phyloP scores from a whole-genome alignment of 108 stramenopile genomes.

The Skeletonema marinoi region DNA sequence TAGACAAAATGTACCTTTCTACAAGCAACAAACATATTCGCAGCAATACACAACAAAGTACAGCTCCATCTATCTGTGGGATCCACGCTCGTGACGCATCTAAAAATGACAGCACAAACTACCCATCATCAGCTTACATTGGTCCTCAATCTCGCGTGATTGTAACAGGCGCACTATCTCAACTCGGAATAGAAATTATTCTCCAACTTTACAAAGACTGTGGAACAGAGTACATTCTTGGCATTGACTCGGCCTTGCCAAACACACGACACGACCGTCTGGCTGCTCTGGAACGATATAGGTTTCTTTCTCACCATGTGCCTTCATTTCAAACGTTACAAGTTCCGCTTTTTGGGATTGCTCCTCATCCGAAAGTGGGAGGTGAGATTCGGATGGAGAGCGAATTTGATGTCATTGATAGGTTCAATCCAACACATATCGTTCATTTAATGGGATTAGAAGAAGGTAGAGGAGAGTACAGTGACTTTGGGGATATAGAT shows the following conservation, averaged over 20 bases:
- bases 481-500: slow-evolving; percentile 41
- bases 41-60: background rate
- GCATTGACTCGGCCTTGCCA: slow-evolving; percentile 52
- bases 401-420: slow-evolving; percentile 28
- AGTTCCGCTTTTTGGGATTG: slow-evolving; percentile 42
- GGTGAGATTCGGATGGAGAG: slow-evolving; percentile 24
- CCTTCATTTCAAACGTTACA: slow-evolving; percentile 40
- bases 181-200: slow-evolving; percentile 64
- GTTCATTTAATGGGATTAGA: slow-evolving; percentile 50
- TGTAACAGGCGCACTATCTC: slow-evolving; percentile 61
- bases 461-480: slow-evolving; percentile 36
- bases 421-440: slow-evolving; percentile 57
- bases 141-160: slow-evolving; percentile 19
- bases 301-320: slow-evolving; percentile 23
- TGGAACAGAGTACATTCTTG: slow-evolving; percentile 53
- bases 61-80: background rate
- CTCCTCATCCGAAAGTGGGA: slow-evolving; percentile 42
- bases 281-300: slow-evolving; percentile 39
- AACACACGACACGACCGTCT: slow-evolving; percentile 52
- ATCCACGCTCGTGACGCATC: background rate
- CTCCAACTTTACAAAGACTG: slow-evolving; percentile 54
- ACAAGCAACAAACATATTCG: background rate
- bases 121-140: background rate
- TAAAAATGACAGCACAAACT: background rate
- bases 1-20: background rate